Conservation (phyloP, 768 basidiomycete genomes). For the Krasilnikovozyma curviuscula region DNA sequence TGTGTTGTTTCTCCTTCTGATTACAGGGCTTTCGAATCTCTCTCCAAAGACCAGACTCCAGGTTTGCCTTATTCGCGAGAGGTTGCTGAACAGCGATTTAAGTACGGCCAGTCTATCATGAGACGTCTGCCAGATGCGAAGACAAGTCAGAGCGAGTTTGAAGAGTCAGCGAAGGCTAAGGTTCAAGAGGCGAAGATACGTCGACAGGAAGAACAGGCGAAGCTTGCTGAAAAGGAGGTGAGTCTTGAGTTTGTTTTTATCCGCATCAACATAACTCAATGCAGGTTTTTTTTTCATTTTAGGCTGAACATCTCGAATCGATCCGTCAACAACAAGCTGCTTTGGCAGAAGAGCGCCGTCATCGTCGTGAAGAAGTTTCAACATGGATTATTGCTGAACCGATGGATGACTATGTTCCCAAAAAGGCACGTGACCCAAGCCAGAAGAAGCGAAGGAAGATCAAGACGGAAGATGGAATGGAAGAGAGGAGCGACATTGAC, state of each 20-base stretch:
- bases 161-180: conserved; percentile 26
- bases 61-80: conserved; percentile 66
- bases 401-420: conserved; percentile 55
- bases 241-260: conserved; percentile 16
- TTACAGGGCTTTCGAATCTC: conserved; percentile 55
- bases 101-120: conserved; percentile 74
- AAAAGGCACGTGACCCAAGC: conserved; percentile 49
- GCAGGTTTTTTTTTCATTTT: conserved; percentile 3
- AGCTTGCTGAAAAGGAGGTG: conserved; percentile 46
- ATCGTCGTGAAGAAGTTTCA: conserved; percentile 27
- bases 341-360: conserved; percentile 56
- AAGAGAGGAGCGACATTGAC: conserved; percentile 31
- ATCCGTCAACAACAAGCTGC: conserved; percentile 51
- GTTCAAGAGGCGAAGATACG: conserved; percentile 55
- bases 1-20: neutral
- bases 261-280: neutral
- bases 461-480: neutral
- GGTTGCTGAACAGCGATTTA: conserved; percentile 68
- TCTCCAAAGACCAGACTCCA: conserved; percentile 51
- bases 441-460: conserved; percentile 43
- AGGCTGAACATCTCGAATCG: conserved; percentile 23
- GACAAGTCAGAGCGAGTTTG: conserved; percentile 17
- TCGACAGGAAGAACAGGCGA: conserved; percentile 59
- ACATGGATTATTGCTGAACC: conserved; percentile 25
- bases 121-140: conserved; percentile 34